Evolutionary conservation across 306 rosid species (phyloP), one percentile per base, ranked within the genome.

Genomic region (Vigna hirtella): DNA sequence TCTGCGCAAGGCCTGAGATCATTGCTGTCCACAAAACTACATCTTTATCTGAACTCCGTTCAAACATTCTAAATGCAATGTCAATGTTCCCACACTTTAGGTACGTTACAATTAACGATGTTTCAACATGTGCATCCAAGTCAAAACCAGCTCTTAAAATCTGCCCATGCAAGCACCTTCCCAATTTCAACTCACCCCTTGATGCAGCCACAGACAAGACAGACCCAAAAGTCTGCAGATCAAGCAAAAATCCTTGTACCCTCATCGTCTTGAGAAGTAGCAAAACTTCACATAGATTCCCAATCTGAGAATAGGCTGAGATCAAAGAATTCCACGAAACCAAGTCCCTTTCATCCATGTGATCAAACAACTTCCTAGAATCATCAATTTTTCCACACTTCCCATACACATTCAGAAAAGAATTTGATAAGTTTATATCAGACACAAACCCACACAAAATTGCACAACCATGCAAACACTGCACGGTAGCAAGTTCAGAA

Each of bases 1-100:
- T 88, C 73, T 87, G 92, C 77, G 76, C 87, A 70, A 92, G 92
- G 72, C 97, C 97, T 57, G 97, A 90, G 76, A 90, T 92, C 96
- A 92, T 84, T 4, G 96, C 93, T 9, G 97, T 92, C 93, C 97
- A 92, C 76, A 80, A 73, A 66, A 92, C 86, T 15, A 87, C 87
- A 80, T 92, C 97, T 76, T 78, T 87, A 12, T 84, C 71, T 7
- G 36, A 73, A 51, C 71, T 83, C 72, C 74, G 58, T 56, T 86
- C 79, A 52, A 92, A 92, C 36, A 92, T 81, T 76, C 32, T 80
- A 83, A 87, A 85, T 7, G 97, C 96, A 64, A 13, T 53, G 50
- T 83, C 82, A 58, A 85, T 77, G 28, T 77, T 87, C 77, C 85
- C 66, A 63, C 86, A 77, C 74, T 92, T 92, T 66, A 90, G 83